Percentiles rank a stretch among this genome's conserved stretches.
These are phyloP conservation scores for Basidiobolus meristosporus DNA, from an alignment of 371 early-diverging fungal species.

Conservation along the genomic window DNA sequence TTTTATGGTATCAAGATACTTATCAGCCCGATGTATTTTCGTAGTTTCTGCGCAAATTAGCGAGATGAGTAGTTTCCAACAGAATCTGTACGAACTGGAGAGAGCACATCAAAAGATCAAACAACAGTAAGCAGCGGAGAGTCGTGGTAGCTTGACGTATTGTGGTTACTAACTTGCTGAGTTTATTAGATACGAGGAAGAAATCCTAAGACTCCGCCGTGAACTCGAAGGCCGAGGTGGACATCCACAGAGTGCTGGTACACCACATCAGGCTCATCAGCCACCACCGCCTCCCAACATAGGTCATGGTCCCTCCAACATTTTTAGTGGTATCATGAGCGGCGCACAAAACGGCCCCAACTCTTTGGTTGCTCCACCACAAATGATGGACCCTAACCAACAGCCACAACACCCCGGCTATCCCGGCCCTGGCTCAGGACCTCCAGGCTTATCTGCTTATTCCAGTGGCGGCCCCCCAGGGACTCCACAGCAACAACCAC, in stretches of 20 bases:
- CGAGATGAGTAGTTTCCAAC: constrained; percentile 56
- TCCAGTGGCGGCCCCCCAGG: constrained; percentile 6
- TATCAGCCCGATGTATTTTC: too few relatives aligned
- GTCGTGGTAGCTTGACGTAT: background rate
- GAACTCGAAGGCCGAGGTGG: constrained; percentile 26
- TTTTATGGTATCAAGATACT: constrained; percentile 3
- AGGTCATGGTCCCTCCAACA: constrained; percentile 17
- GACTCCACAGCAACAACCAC: constrained; percentile 2
- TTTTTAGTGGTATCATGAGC: constrained; percentile 1
- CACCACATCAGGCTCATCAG: constrained; percentile 2
- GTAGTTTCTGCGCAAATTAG: constrained; percentile 49
- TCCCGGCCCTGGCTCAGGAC: constrained; percentile 6
- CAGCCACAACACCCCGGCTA: constrained; percentile 9
- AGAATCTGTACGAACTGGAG: constrained; percentile 58
- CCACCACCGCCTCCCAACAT: constrained; percentile 21
- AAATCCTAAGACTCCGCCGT: constrained; percentile 45
- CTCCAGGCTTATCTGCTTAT: constrained; percentile 8
- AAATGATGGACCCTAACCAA: constrained; percentile 19
- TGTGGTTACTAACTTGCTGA: background rate
- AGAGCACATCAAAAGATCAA: constrained; percentile 54
- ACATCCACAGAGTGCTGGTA: background rate
- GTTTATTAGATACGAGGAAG: constrained; percentile 44
- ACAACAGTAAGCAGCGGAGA: constrained; percentile 43
- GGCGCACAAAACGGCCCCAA: constrained; percentile 10
- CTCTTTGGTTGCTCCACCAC: constrained; percentile 14